These are phyloP conservation scores for Pichia sp. DNA, from an alignment of 1,139 yeast species.

Conservation along the genomic window DNA sequence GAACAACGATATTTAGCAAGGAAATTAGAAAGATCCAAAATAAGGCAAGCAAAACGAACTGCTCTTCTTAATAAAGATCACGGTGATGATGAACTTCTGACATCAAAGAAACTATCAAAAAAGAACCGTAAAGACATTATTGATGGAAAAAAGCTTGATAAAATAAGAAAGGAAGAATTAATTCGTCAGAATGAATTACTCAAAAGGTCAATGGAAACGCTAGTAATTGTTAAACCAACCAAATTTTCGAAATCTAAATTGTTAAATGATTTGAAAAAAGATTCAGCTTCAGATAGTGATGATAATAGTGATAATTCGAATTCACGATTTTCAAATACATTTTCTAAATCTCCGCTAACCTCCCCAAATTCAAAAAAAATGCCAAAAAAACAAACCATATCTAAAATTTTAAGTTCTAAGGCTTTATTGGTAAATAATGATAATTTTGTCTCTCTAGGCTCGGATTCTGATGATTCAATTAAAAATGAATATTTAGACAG, in stretches of 20 bases:
- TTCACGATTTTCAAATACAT: background rate
- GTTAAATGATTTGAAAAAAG: slow-evolving; percentile 18
- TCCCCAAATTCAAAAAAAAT: background rate
- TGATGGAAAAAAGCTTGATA: slow-evolving; percentile 10
- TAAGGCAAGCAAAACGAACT: slow-evolving; percentile 13
- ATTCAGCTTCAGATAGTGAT: slow-evolving; percentile 20
- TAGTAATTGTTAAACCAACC: slow-evolving; percentile 16
- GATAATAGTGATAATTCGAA: slow-evolving; percentile 6
- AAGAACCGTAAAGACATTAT: slow-evolving; percentile 2
- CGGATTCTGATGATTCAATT: slow-evolving; percentile 9
- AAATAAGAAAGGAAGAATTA: slow-evolving; percentile 14
- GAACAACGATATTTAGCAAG: slow-evolving; percentile 26
- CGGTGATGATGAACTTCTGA: background rate
- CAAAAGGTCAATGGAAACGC: slow-evolving; percentile 16
- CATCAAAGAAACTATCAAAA: background rate
- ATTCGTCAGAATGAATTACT: slow-evolving; percentile 24
- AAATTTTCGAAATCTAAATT: slow-evolving; percentile 22
- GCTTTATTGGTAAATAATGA: background rate
- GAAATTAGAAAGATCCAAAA: slow-evolving; percentile 16
- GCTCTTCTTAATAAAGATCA: background rate
- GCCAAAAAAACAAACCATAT: no score
- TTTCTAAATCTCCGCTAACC: background rate
- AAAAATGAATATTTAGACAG: no score
- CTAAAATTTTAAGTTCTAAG: background rate
- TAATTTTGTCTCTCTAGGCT: slow-evolving; percentile 2